Base-by-base conservation (phyloP, 352 stramenopile species). In the Globisporangium lucens region DNA sequence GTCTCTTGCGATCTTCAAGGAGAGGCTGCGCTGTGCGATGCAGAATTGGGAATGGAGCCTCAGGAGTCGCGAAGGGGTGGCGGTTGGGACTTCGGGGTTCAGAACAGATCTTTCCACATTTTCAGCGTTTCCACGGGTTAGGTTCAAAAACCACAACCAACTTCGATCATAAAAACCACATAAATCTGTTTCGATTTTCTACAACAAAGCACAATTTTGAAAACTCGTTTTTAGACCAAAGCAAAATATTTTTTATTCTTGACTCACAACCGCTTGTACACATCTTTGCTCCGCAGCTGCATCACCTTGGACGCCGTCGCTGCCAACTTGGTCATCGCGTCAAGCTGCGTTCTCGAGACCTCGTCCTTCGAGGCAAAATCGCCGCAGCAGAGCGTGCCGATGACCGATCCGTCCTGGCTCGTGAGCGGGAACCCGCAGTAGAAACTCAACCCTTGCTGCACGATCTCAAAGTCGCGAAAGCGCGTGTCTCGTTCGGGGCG, bases 391-490 rank as follows among this genome's bases (percentile, higher is more conserved):
- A 74, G 65, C 29, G 64, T 65, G 12, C 69, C 69, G 41, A 74
- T 22, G 27, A 73, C 57, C 17, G 61, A 41, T 22, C 46, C 47
- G 13, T 69, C 57, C 1, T 24, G 36, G 36, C 36, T 56, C 55
- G 20, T 61, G 43, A 74, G 49, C 12, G 69, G 69, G 47, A 71
- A 74, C 12, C 69, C 69, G 35, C 65, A 68, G 56, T 74, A 74
- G 49, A 73, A 74, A 22, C 35, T 53, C 52, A 72, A 20, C 2
- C 51, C 52, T 8, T 38, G 49, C 41, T 61, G 46, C 35, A 65
- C 63, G 30, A 68, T 61, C 4, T 38, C 56, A 12, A 72, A 51
- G 67, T 67, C 9, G 17, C 46, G 35, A 51, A 74, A 74, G 47
- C 66, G 69, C 30, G 24, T 24, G 20, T 74, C 69, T 5, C 17